Evolutionary conservation across 2,329 filamentous ascomycete genomes (phyloP), one percentile per base, ranked within the genome.

Genomic region (Cladosporium sp.): DNA sequence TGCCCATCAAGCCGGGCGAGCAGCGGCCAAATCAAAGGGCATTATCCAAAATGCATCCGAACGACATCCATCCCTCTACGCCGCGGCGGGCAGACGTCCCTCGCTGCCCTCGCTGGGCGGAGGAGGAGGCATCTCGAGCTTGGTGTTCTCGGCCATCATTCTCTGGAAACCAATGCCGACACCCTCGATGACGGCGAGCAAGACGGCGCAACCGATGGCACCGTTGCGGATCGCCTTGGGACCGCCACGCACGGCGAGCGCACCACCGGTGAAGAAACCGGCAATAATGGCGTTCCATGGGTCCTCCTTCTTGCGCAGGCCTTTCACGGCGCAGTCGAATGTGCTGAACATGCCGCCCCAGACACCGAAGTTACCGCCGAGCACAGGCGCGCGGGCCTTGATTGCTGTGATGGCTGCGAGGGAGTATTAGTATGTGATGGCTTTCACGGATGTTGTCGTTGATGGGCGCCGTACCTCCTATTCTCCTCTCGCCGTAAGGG

Each of bases 231-330:
- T 90, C 18, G 92, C 89, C 76, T 88, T 91, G 70, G 86, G 85
- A 52, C 93, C 93, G 63, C 93, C 93, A 73, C 93, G 83, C 55
- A 97, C 84, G 45, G 93, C 93, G 29, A 98, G 79, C 25, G 92
- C 83, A 60, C 93, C 93, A 64, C 90, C 91, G 4, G 93, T 97
- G 72, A 96, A 92, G 78, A 96, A 96, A 48, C 93, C 93, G 36
- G 92, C 93, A 61, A 92, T 94, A 69, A 98, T 97, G 64, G 91
- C 90, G 74, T 97, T 97, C 76, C 90, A 97, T 12, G 93, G 90
- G 69, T 97, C 93, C 71, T 98, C 93, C 84, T 96, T 97, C 78
- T 93, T 88, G 32, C 70, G 64, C 59, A 77, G 76, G 51, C 92
- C 92, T 78, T 97, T 98, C 55, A 96, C 87, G 18, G 91, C 87